These are phyloP conservation scores for Colletotrichum lentis DNA, from an alignment of 2,329 filamentous ascomycete genomes.

Conservation along the genomic window DNA sequence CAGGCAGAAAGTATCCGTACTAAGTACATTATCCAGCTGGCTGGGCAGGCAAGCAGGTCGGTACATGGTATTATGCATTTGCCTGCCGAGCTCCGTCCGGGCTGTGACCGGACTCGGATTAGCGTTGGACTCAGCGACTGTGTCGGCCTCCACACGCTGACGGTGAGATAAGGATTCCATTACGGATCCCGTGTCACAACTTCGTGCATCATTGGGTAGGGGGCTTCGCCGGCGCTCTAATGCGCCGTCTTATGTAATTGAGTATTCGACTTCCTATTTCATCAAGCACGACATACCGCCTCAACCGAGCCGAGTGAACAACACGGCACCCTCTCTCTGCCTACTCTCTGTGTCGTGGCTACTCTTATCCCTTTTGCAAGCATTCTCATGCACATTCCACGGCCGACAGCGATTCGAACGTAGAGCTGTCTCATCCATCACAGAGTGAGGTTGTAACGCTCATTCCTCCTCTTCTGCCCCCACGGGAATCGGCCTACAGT, in stretches of 20 bases:
- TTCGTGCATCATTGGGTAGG: background rate
- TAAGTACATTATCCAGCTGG: no score
- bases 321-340: background rate
- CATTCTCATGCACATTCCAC: background rate
- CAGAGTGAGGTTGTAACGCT: background rate
- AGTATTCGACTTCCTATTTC: slow-evolving; percentile 3
- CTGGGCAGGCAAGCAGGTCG: no score
- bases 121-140: background rate
- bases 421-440: background rate
- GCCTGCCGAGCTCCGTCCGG: background rate
- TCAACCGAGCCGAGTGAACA: background rate
- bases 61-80: background rate
- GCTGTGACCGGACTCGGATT: slow-evolving; percentile 2
- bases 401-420: background rate
- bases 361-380: background rate
- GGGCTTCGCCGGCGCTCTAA: background rate
- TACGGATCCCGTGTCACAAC: slow-evolving; percentile 8
- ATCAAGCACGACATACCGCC: background rate
- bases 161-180: slow-evolving; percentile 8
- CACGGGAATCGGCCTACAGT: background rate
- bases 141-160: background rate
- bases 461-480: background rate
- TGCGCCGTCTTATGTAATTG: slow-evolving; percentile 11
- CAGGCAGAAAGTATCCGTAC: no score
- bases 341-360: background rate